Evolutionary conservation across 1,139 yeast genomes (phyloP), one percentile per base, ranked within the genome.

Genomic region (Neolecta irregularis): DNA sequence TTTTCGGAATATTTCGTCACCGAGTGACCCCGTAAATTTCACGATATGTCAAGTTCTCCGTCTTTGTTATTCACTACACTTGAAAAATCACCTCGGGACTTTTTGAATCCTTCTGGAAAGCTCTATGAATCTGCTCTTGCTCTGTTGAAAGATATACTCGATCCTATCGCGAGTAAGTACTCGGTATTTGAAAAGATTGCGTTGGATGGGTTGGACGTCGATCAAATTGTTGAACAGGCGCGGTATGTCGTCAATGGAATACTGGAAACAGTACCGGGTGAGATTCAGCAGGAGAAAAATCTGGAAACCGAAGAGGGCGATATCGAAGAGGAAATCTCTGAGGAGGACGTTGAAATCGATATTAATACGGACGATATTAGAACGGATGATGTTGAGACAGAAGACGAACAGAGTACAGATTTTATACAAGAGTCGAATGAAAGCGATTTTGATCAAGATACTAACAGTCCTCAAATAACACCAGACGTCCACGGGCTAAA

Each of bases 211-310:
- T 62, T 88, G 40, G 94, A 80, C 53, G 74, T 93, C 11, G 70
- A 77, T 29, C 96, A 88, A 53, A 85, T 88, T 0, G 88, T 85
- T 80, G 93, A 92, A 37, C 96, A 88, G 55, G 74, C 81, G 2
- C 80, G 77, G 55, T n/a, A 20, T 15, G 13, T 28, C 22, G 22
- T 81, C 31, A 88, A 77, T 40, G 74, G 73, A 3, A 72, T 73
- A 17, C 69, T 71, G 30, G 78, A 71, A 32, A 62, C 63, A 38
- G 58, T 78, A 36, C 48, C 74, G 7, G 29, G 33, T 9, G 32
- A 38, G 60, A 40, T 36, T 12, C 43, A 38, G 16, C 44, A 36
- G 5, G 47, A 39, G 15, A 44, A 30, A 3, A 46, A 36, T 3
- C 43, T 41, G 3, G 45, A 43, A 6, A 41, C 9, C 16, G 38